Evolutionary conservation across 306 rosid species (phyloP).

Genomic region (Fragaria nilgerrensis): DNA sequence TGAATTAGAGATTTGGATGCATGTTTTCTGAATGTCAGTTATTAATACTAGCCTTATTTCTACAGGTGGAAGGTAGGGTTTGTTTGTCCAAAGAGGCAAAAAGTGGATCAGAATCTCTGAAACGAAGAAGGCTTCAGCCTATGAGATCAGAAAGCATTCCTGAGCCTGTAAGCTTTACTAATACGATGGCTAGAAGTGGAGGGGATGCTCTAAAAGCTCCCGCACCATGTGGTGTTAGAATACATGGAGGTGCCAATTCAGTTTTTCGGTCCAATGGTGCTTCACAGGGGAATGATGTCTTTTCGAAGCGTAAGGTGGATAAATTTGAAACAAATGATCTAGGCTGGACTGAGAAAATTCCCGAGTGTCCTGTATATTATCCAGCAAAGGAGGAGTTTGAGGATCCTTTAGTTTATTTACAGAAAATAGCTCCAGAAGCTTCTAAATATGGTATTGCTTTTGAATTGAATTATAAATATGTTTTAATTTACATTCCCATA

Average conservation of each 20-base stretch:
- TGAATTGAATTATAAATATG: neutral
- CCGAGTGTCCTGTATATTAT: conserved; percentile 83
- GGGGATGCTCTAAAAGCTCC: conserved; percentile 89
- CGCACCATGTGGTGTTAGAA: conserved; percentile 59
- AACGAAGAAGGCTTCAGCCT: conserved; percentile 76
- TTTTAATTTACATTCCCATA: neutral
- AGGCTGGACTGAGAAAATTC: conserved; percentile 80
- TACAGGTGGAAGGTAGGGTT: conserved; percentile 87
- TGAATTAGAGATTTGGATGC: neutral
- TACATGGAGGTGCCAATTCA: conserved; percentile 50
- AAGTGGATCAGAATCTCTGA: conserved; percentile 70
- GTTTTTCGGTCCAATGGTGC: conserved; percentile 24
- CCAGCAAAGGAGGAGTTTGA: conserved; percentile 91
- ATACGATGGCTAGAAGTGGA: conserved; percentile 77
- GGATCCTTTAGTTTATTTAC: conserved; percentile 88
- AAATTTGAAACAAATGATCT: conserved; percentile 80
- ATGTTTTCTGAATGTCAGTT: neutral
- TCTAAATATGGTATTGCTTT: conserved; percentile 73
- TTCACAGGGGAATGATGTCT: conserved; percentile 34
- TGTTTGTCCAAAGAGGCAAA: conserved; percentile 65
- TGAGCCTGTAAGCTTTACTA: conserved; percentile 42
- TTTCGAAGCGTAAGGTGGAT: conserved; percentile 73
- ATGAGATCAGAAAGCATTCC: conserved; percentile 41
- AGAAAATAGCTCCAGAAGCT: conserved; percentile 95
- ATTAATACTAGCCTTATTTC: neutral